Conservation (phyloP, 2,329 filamentous ascomycete genomes). For the Chaetomiaceae sp. region DNA sequence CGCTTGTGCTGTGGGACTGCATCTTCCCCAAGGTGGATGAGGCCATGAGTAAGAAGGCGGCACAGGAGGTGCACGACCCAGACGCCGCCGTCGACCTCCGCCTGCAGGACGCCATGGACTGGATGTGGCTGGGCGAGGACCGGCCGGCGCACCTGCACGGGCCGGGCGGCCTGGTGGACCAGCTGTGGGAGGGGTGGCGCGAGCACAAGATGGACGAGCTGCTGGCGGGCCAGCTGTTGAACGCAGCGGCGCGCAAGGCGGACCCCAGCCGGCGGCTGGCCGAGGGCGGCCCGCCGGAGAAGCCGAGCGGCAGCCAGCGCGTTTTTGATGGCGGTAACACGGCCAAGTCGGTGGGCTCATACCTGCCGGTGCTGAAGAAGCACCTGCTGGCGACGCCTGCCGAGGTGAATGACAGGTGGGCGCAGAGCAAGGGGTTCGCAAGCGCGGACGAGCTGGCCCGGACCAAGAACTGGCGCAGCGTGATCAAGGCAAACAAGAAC, state of each 20-base stretch:
- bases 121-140: constrained; percentile 73
- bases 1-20: constrained; percentile 94
- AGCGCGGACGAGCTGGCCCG: constrained; percentile 43
- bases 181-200: constrained; percentile 78
- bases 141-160: constrained; percentile 55
- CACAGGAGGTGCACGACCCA: constrained; percentile 27
- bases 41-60: constrained; percentile 2
- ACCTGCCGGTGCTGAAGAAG: constrained; percentile 50
- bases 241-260: constrained; percentile 45
- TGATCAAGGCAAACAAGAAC: constrained; percentile 25
- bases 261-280: constrained; percentile 14
- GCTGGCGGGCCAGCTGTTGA: constrained; percentile 66
- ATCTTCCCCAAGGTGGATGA: constrained; percentile 61
- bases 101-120: constrained; percentile 56
- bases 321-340: constrained; percentile 52
- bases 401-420: constrained; percentile 55
- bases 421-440: constrained; percentile 53
- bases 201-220: constrained; percentile 85
- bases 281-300: constrained; percentile 39
- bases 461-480: constrained; percentile 31
- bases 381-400: constrained; percentile 42
- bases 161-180: constrained; percentile 59
- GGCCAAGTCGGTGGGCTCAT: constrained; percentile 46
- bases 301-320: constrained; percentile 29
- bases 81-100: constrained; percentile 28